Evolutionary conservation across 192 early-diverging fungal genomes (phyloP).

Genomic region (Coemansia sp.): DNA sequence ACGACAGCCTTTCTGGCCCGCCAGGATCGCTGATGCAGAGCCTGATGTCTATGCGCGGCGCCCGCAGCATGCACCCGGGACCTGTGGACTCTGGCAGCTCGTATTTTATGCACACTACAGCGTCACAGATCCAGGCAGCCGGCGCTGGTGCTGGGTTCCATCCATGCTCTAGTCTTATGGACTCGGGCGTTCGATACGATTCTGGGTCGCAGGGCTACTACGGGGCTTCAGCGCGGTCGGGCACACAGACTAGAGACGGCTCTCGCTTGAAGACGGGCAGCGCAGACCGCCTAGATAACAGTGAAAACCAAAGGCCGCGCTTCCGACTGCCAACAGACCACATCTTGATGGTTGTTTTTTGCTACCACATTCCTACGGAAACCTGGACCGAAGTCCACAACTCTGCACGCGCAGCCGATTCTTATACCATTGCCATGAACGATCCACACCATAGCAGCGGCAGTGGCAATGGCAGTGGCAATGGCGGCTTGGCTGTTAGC

Average conservation of each 20-base stretch:
- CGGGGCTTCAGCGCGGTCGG: background rate
- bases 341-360: slow-evolving; percentile 43
- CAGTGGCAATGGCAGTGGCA: slow-evolving; percentile 15
- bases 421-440: slow-evolving; percentile 52
- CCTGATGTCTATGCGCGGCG: slow-evolving; percentile 21
- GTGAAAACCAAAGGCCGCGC: background rate
- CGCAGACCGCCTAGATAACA: background rate
- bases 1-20: slow-evolving; percentile 18
- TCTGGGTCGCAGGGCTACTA: background rate
- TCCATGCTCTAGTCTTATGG: slow-evolving; percentile 37
- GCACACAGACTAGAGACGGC: background rate
- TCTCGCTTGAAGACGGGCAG: background rate
- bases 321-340: slow-evolving; percentile 19
- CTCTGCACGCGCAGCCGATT: slow-evolving; percentile 20
- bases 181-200: slow-evolving; percentile 25
- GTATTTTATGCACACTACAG: slow-evolving; percentile 10
- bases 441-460: slow-evolving; percentile 20
- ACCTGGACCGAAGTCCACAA: slow-evolving; percentile 53
- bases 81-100: slow-evolving; percentile 12
- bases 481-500: background rate
- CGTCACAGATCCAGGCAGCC: slow-evolving; percentile 19
- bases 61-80: slow-evolving; percentile 10
- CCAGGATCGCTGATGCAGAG: slow-evolving; percentile 21
- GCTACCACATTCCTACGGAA: slow-evolving; percentile 57
- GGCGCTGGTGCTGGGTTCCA: slow-evolving; percentile 27